Conservation (phyloP, 768 basidiomycete species). For the Tylopilus intermedius region DNA sequence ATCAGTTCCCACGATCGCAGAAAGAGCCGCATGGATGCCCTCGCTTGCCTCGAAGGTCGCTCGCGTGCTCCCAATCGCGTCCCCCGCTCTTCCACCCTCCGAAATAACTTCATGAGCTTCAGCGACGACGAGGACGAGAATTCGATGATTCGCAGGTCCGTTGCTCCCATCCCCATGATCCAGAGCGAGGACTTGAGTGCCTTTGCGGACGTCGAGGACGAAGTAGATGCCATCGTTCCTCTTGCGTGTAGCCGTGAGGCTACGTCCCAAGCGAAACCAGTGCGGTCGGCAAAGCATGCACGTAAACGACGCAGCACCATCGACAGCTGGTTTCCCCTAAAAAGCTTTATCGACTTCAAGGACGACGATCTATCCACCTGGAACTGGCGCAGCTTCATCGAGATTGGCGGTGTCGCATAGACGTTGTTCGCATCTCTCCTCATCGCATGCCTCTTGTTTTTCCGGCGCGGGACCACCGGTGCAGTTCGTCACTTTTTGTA, state of each 20-base stretch:
- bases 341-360: constrained; percentile 62
- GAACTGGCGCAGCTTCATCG: constrained; percentile 62
- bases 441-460: not conserved
- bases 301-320: constrained; percentile 40
- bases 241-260: constrained; percentile 7
- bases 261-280: constrained; percentile 8
- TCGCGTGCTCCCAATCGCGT: constrained; percentile 22
- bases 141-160: not conserved
- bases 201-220: constrained; percentile 32
- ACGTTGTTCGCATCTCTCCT: not conserved
- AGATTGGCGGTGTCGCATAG: constrained; percentile 39
- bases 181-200: constrained; percentile 21
- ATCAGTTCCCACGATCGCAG: constrained; percentile 44
- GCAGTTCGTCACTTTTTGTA: constrained; percentile 1
- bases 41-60: constrained; percentile 62
- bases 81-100: constrained; percentile 12
- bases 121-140: constrained; percentile 58
- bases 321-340: constrained; percentile 51
- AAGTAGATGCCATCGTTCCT: constrained; percentile 26
- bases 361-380: constrained; percentile 44
- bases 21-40: constrained; percentile 52
- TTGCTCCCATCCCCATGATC: constrained; percentile 6
- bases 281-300: constrained; percentile 10
- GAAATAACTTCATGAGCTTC: constrained; percentile 62
- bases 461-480: constrained; percentile 7